These are phyloP conservation scores for Nitzschia inconspicua DNA, from an alignment of 108 stramenopile species.

Conservation along the genomic window DNA sequence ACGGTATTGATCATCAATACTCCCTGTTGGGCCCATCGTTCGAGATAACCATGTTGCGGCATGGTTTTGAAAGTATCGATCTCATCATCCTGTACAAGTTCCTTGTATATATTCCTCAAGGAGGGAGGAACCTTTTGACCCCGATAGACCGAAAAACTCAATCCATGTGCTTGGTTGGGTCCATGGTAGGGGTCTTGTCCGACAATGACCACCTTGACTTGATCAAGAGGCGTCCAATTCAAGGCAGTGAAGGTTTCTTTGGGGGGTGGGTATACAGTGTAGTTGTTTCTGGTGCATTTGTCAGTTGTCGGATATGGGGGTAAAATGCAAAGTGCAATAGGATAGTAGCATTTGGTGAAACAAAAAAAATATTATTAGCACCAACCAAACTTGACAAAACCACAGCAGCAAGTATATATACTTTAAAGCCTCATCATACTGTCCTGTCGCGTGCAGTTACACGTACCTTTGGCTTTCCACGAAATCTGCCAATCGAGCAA, in stretches of 20 bases:
- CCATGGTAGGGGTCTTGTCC: conserved; percentile 99
- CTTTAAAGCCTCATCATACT: too few relatives aligned
- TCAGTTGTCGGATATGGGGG: too few relatives aligned
- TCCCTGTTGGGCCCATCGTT: conserved; percentile 91
- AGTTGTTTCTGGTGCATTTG: not conserved
- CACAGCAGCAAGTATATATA: too few relatives aligned
- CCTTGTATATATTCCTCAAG: conserved; percentile 92
- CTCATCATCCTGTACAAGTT: conserved; percentile 47
- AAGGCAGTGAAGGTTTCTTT: conserved; percentile 87
- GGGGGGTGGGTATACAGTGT: conserved; percentile 82
- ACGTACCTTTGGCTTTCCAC: conserved; percentile 48
- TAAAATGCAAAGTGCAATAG: too few relatives aligned
- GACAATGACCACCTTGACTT: conserved; percentile 91
- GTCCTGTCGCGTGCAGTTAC: too few relatives aligned
- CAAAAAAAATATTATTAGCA: too few relatives aligned
- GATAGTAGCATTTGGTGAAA: too few relatives aligned
- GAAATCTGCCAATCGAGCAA: conserved; percentile 45
- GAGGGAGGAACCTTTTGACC: conserved; percentile 87
- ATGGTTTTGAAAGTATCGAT: conserved; percentile 23
- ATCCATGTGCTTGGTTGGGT: conserved; percentile 80
- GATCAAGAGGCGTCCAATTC: conserved; percentile 76
- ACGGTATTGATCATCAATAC: conserved; percentile 97
- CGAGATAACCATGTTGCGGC: conserved; percentile 73
- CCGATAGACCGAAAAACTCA: conserved; percentile 86
- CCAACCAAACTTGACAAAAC: too few relatives aligned